Evolutionary conservation across 2,329 filamentous ascomycete species (phyloP).

Genomic region (Hypoxylon sp.): DNA sequence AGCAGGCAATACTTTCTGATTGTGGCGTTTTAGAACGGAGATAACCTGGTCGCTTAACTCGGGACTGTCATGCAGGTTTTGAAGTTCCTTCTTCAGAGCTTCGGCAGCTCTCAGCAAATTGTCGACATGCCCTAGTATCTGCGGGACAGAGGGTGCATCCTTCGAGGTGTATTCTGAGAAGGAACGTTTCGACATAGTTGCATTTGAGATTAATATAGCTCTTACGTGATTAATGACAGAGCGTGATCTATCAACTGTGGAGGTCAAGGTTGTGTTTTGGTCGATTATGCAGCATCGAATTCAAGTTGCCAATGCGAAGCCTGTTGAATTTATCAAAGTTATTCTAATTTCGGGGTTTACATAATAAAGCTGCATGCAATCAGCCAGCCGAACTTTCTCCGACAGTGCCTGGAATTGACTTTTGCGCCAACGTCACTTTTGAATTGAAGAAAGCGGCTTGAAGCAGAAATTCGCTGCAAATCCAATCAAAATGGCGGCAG

Average conservation of each 20-base stretch:
- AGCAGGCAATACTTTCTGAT: slow-evolving; percentile 36
- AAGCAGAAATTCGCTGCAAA: too few species aligned
- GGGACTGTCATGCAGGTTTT: slow-evolving; percentile 34
- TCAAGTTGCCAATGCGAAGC: too few species aligned
- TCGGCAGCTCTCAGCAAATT: slow-evolving; percentile 52
- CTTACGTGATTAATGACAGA: too few species aligned
- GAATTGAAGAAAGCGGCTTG: too few species aligned
- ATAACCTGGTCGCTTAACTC: slow-evolving; percentile 28
- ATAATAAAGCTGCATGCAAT: too few species aligned
- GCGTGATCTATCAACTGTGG: too few species aligned
- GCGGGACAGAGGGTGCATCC: slow-evolving; percentile 40
- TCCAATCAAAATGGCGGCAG: slow-evolving; percentile 62
- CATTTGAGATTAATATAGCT: slow-evolving; percentile 1
- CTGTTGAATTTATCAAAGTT: slow-evolving; percentile 10
- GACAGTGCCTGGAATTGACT: too few species aligned
- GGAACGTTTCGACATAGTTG: slow-evolving; percentile 53
- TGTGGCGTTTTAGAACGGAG: slow-evolving; percentile 37
- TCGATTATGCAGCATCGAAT: too few species aligned
- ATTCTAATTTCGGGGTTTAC: slow-evolving; percentile 5
- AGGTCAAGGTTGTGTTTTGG: too few species aligned
- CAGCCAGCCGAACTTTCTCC: too few species aligned
- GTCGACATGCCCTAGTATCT: slow-evolving; percentile 49
- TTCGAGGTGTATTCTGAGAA: slow-evolving; percentile 42
- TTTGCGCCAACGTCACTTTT: slow-evolving; percentile 15
- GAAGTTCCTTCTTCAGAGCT: slow-evolving; percentile 46